These are phyloP conservation scores for Mrakiaceae sp. DNA, from an alignment of 1,284 basidiomycete genomes.

Conservation along the genomic window DNA sequence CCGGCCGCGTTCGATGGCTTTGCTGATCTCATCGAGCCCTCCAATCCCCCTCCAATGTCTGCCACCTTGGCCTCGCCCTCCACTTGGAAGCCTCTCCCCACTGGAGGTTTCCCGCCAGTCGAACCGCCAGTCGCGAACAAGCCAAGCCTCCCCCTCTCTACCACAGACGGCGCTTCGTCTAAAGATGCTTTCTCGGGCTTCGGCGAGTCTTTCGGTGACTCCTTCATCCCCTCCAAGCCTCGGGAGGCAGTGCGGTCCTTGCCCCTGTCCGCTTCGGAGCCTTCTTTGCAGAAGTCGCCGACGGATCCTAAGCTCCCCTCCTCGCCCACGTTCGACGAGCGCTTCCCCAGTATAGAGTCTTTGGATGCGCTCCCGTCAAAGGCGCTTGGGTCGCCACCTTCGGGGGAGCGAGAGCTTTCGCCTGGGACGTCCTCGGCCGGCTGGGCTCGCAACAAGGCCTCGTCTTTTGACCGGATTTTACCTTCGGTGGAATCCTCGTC, in stretches of 20 bases:
- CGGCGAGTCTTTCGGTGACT: neutral
- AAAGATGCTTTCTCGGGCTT: constrained; percentile 2
- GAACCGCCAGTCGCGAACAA: too few relatives aligned
- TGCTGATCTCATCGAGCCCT: constrained; percentile 1
- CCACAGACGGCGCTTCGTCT: neutral
- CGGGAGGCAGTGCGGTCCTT: neutral
- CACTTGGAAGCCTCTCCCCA: neutral
- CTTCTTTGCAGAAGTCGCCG: neutral
- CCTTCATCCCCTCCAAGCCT: constrained; percentile 3
- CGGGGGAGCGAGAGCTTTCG: neutral
- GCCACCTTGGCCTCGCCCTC: neutral
- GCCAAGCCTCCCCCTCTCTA: neutral
- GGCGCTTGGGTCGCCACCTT: neutral
- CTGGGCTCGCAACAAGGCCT: neutral
- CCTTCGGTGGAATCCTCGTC: neutral
- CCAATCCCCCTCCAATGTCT: neutral
- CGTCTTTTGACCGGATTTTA: neutral
- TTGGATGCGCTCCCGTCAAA: neutral
- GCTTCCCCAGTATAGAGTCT: constrained; percentile 10
- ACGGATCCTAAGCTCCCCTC: neutral
- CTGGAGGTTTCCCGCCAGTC: neutral
- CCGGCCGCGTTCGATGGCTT: constrained; percentile 9
- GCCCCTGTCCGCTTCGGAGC: neutral
- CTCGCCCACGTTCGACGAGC: constrained; percentile 9
- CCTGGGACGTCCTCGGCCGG: too few relatives aligned